Percentiles rank a stretch among this genome's conserved stretches.
phyloP scores from a whole-genome alignment of 2,329 filamentous ascomycete genomes.

The Fusarium praegraminearum region DNA sequence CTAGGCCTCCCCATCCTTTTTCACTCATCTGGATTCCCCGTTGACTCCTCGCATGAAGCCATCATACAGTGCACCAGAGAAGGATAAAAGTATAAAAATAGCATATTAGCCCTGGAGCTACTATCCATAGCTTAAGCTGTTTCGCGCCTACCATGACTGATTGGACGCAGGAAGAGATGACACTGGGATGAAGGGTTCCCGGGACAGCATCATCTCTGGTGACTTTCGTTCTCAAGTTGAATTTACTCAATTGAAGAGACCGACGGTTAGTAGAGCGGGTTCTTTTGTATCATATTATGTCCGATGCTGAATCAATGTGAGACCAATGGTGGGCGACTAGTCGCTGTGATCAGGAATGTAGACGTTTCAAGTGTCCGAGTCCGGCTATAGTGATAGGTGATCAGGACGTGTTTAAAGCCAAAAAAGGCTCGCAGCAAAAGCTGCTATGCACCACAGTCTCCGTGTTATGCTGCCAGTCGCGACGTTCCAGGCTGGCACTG shows the following conservation, averaged over 20 bases:
- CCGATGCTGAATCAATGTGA: slow-evolving; percentile 16
- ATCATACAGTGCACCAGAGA: background rate
- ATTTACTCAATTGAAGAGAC: background rate
- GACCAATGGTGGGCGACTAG: slow-evolving; percentile 20
- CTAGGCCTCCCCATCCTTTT: slow-evolving; percentile 1
- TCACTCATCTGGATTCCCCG: background rate
- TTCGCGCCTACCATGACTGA: background rate
- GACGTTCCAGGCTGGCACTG: slow-evolving; percentile 23
- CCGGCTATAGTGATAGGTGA: slow-evolving; percentile 14
- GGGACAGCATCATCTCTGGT: background rate
- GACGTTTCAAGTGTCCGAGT: slow-evolving; percentile 31
- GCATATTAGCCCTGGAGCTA: background rate
- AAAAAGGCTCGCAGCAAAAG: background rate
- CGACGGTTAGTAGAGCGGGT: background rate
- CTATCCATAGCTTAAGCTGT: background rate
- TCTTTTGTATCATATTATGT: background rate
- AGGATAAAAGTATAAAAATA: background rate
- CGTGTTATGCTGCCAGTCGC: background rate
- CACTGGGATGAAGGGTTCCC: background rate
- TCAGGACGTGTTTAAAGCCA: slow-evolving; percentile 9
- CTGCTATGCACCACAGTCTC: background rate
- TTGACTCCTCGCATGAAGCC: background rate
- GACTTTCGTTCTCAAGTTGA: background rate
- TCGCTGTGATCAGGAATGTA: slow-evolving; percentile 23
- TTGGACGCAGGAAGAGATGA: background rate